Evolutionary conservation across 2,329 filamentous ascomycete species (phyloP), one percentile per base, ranked within the genome.

Genomic region (Fusarium concolor): DNA sequence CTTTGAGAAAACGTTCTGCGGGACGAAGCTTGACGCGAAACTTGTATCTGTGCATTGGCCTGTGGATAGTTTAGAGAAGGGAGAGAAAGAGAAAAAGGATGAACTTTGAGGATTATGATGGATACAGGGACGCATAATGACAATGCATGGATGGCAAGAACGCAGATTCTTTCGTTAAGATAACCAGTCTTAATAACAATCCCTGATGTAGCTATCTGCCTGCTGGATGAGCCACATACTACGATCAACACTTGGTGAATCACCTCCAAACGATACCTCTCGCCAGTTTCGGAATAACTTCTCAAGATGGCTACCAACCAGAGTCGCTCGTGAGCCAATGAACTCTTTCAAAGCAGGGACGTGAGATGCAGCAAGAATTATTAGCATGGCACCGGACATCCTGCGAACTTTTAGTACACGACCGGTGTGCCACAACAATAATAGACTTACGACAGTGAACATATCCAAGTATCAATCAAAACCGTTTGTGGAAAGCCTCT

Each of bases 381-480:
- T 79, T 5, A 85, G 78, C 82, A 85, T 85, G 5, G 81, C 82
- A 0, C 80, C 80, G 0, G 82, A 81, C 82, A 85, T 85, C 0
- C 83, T 84, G 6, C 26, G 43, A 5, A 0, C 6, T 0, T 10
- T 50, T 15, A 55, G 57, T 24, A 54, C 0, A 10, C 0, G 11
- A 1, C 6, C 0, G 6, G 2, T 10, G 4, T 1, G 1, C 0
- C 2, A 5, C 4, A 3, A 2, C 1, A 2, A 4, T 10, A 5
- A 3, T 18, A 5, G 14, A 78, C 82, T 71, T 74, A 85, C 83
- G 83, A 85, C 0, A 86, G 67, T 0, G 83, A 84, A 44, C 84
- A 86, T 22, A 86, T 86, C 84, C 84, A 86, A 0, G 83, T 85
- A 65, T 86, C 84, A 2, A 86, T 79, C 33, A 86, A 71, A 0